Conservation (phyloP, 2,329 filamentous ascomycete species). For the Fusarium compactum region DNA sequence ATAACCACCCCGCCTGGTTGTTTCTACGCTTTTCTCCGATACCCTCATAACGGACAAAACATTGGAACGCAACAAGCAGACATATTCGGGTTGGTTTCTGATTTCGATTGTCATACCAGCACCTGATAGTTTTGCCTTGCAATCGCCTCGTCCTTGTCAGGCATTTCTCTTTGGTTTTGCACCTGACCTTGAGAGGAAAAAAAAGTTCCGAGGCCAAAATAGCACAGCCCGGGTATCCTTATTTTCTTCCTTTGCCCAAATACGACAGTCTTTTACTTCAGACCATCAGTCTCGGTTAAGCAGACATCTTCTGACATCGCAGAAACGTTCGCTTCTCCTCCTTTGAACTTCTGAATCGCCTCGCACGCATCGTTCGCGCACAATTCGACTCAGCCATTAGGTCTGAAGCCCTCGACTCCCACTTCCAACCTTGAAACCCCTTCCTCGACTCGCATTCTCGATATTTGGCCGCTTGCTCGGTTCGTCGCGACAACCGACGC, state of each 20-base stretch:
- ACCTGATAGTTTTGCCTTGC: slow-evolving; percentile 15
- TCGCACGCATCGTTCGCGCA: slow-evolving; percentile 15
- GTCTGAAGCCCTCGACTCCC: slow-evolving; percentile 34
- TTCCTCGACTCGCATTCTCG: slow-evolving; percentile 24
- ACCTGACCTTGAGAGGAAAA: slow-evolving; percentile 2
- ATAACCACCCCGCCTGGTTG: slow-evolving; percentile 22
- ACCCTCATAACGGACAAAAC: slow-evolving; percentile 37
- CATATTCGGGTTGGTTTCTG: slow-evolving; percentile 14
- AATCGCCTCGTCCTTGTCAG: slow-evolving; percentile 30
- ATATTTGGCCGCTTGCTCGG: slow-evolving; percentile 28
- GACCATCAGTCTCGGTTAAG: slow-evolving; percentile 30
- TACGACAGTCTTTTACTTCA: slow-evolving; percentile 30
- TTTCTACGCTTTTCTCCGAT: slow-evolving; percentile 30
- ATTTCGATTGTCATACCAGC: slow-evolving; percentile 5
- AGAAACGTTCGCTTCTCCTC: slow-evolving; percentile 25
- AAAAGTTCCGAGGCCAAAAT: slow-evolving; percentile 5
- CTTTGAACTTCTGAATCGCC: slow-evolving; percentile 12
- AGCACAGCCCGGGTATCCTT: slow-evolving; percentile 8
- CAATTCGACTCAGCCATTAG: slow-evolving; percentile 18
- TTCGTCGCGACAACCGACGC: slow-evolving; percentile 26
- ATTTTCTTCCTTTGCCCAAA: slow-evolving; percentile 33
- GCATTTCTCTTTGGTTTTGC: slow-evolving; percentile 19
- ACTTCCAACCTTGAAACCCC: slow-evolving; percentile 1
- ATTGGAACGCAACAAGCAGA: slow-evolving; percentile 24
- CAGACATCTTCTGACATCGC: slow-evolving; percentile 25